Base-by-base conservation (phyloP, 441 rosid species). In the Euphorbia schlechtendalii region DNA sequence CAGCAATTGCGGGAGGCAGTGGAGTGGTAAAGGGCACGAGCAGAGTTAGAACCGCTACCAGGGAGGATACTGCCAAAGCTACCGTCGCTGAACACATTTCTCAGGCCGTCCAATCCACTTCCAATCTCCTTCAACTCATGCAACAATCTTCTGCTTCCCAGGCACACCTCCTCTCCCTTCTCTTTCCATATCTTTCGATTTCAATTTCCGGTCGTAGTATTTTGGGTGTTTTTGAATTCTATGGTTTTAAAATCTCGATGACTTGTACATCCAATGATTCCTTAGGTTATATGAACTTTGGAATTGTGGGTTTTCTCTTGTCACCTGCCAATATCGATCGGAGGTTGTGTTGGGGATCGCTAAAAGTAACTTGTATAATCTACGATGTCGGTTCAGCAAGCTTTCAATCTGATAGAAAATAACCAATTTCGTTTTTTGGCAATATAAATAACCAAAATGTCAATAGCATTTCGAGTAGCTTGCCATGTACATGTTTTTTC, bases 71-170 rank as follows among this genome's bases (percentile, higher is more conserved):
- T 8, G 86, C 90, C 10, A 87, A 82, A 73, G 86, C 87, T 41
- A 25, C 73, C 34, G 92, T 87, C 34, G 77, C 83, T 38, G 96
- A 87, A 52, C 94, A 90, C 66, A 86, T 86, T 24, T 68, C 87
- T 9, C 95, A 90, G 70, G 82, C 92, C 27, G 81, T 90, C 0
- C 88, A 76, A 73, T 90, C 95, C 61, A 87, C 95, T 66, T 78
- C 88, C 69, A 87, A 90, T 54, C 90, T 87, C 63, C 90, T 90
- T 40, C 86, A 83, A 40, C 82, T 90, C 59, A 86, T 84, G 86
- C 92, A 87, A 68, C 89, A 82, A 13, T 82, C 96, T 32, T 86
- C 92, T 62, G 56, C 86, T 77, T 78, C 90, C 48, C 86, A 86
- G 87, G 96, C 61, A 54, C 24, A 2, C 34, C 34, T 13, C 17